Conservation (phyloP, 139 green algal genomes). For the Tetradesmus lagerheimii region DNA sequence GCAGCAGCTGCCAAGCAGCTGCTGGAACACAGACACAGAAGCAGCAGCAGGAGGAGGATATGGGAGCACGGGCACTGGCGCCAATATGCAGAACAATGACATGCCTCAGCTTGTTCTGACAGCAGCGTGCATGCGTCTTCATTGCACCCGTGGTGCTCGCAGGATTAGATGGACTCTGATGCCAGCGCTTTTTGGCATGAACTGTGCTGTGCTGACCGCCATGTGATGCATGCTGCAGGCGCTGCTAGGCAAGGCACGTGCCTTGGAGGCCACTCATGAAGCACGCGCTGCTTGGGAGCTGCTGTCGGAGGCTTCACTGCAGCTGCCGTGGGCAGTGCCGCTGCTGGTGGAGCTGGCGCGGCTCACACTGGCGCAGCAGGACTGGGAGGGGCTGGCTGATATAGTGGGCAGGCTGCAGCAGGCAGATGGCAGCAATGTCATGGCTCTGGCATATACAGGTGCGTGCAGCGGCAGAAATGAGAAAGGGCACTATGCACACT, state of each 20-base stretch:
- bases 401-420: slow-evolving; percentile 50
- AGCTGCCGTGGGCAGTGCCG: slow-evolving; percentile 71
- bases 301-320: slow-evolving; percentile 61
- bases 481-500: background rate
- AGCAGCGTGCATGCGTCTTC: background rate
- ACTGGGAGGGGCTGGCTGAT: slow-evolving; percentile 61
- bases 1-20: background rate
- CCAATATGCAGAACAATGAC: background rate
- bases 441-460: slow-evolving; percentile 64
- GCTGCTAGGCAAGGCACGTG: slow-evolving; percentile 71
- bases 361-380: slow-evolving; percentile 64
- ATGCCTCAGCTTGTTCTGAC: background rate
- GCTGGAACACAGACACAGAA: background rate
- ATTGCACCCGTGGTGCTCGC: background rate
- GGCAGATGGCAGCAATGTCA: slow-evolving; percentile 63
- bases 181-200: too few species aligned
- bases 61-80: background rate
- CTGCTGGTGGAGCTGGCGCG: slow-evolving; percentile 70
- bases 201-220: background rate
- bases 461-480: slow-evolving; percentile 10
- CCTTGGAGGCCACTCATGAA: slow-evolving; percentile 58
- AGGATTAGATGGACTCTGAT: background rate
- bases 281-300: slow-evolving; percentile 51
- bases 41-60: background rate
- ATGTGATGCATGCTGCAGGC: slow-evolving; percentile 58